These are phyloP conservation scores for Candida gorgasii DNA, from an alignment of 805 yeast genomes.

Conservation along the genomic window DNA sequence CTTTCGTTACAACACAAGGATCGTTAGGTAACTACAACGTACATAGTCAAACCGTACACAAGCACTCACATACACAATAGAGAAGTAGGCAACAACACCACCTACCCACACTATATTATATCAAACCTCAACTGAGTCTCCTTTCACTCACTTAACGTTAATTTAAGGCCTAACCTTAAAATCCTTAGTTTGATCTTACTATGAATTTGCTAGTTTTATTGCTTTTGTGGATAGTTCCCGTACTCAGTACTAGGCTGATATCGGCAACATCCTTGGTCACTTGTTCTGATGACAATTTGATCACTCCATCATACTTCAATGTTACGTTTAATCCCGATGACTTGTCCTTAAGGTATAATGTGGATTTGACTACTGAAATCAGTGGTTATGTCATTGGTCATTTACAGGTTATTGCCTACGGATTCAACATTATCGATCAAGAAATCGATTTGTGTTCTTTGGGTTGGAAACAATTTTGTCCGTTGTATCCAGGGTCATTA, in stretches of 20 bases:
- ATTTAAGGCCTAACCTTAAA: not conserved
- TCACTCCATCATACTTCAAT: conserved; percentile 72
- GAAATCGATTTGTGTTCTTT: conserved; percentile 62
- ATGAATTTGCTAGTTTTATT: conserved; percentile 6
- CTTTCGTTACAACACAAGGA: conserved; percentile 1
- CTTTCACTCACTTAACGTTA: no score
- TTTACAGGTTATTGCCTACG: conserved; percentile 80
- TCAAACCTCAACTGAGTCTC: no score
- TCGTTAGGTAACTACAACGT: not conserved
- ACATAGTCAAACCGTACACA: no score
- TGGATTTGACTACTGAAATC: conserved; percentile 70
- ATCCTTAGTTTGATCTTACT: not conserved
- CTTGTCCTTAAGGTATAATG: conserved; percentile 63
- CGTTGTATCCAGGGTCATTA: conserved; percentile 77
- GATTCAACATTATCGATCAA: conserved; percentile 65
- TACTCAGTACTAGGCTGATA: conserved; percentile 27
- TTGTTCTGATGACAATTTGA: conserved; percentile 75
- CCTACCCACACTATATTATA: not conserved
- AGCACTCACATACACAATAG: no score
- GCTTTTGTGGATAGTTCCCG: conserved; percentile 1
- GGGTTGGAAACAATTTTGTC: conserved; percentile 88
- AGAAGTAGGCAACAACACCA: not conserved
- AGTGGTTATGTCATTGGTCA: conserved; percentile 67
- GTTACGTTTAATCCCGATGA: conserved; percentile 76
- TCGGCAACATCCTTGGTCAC: conserved; percentile 79